Conservation (phyloP, 768 basidiomycete genomes). For the Rubroboletus pulcherrimus region DNA sequence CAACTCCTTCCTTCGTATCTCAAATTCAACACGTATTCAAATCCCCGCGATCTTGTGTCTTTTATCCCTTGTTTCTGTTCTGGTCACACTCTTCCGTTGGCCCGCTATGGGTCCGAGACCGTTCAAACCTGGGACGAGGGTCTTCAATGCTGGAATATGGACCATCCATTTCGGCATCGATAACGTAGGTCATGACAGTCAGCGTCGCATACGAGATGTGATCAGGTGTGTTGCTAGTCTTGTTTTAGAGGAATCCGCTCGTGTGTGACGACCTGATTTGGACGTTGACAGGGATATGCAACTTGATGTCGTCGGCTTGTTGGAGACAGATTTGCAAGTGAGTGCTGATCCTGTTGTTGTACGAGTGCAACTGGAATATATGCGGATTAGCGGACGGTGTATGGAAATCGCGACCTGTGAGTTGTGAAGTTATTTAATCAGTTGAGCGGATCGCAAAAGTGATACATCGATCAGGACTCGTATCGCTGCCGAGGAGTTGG, state of each 20-base stretch:
- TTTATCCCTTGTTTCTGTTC: conserved; percentile 45
- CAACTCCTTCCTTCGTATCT: conserved; percentile 7
- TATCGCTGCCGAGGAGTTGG: conserved; percentile 69
- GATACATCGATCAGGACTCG: conserved; percentile 52
- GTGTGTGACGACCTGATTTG: background rate
- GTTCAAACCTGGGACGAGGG: conserved; percentile 57
- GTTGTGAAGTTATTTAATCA: conserved; percentile 10
- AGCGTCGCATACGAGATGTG: conserved; percentile 35
- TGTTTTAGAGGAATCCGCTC: background rate
- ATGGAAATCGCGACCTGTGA: conserved; percentile 83
- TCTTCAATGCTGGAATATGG: conserved; percentile 86
- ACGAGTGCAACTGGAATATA: background rate
- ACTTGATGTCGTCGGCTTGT: conserved; percentile 77
- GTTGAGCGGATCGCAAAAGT: background rate
- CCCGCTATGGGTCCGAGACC: conserved; percentile 50
- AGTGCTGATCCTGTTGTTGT: conserved; percentile 23
- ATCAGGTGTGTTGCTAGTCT: conserved; percentile 53
- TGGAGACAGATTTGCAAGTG: conserved; percentile 86
- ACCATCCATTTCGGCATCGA: conserved; percentile 83
- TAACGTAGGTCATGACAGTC: conserved; percentile 33
- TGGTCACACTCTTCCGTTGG: conserved; percentile 51
- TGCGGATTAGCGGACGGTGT: conserved; percentile 54
- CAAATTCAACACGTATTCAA: conserved; percentile 25
- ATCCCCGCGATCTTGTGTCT: conserved; percentile 35
- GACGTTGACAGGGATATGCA: conserved; percentile 60